phyloP scores from a whole-genome alignment of 2,329 filamentous ascomycete genomes.

The Hypoxylon sp. region DNA sequence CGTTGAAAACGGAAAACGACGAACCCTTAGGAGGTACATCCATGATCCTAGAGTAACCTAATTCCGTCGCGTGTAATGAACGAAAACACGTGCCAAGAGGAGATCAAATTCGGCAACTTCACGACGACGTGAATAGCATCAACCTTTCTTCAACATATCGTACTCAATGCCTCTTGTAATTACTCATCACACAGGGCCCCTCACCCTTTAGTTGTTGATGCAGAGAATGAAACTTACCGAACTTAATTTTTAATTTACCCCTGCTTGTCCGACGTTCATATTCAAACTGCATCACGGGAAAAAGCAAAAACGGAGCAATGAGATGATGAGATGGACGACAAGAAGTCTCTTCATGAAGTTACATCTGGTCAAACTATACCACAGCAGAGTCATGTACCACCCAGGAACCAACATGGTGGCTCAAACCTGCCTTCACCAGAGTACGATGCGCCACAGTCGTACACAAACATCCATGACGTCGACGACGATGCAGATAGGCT shows the following conservation, averaged over 20 bases:
- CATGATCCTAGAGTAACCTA: too few species aligned
- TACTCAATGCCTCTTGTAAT: too few species aligned
- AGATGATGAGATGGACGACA: slow-evolving; percentile 11
- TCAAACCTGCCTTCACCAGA: slow-evolving; percentile 23
- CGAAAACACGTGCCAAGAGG: slow-evolving; percentile 30
- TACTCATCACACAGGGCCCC: not conserved
- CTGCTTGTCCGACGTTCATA: not conserved
- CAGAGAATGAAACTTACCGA: not conserved
- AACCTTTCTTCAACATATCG: not conserved
- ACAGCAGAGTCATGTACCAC: slow-evolving; percentile 2
- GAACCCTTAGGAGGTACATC: too few species aligned
- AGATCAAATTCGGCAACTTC: slow-evolving; percentile 9
- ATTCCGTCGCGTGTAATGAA: slow-evolving; percentile 12
- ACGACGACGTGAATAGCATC: not conserved
- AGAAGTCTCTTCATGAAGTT: slow-evolving; percentile 2
- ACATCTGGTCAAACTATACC: slow-evolving; percentile 3
- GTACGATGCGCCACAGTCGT: slow-evolving; percentile 42
- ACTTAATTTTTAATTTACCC: not conserved
- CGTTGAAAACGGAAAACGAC: slow-evolving; percentile 21
- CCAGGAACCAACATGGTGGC: not conserved
- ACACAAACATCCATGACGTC: slow-evolving; percentile 38
- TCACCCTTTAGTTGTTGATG: not conserved
- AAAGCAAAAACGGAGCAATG: too few species aligned
- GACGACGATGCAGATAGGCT: slow-evolving; percentile 27
- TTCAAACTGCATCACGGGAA: slow-evolving; percentile 1